Percentiles rank a stretch among this genome's conserved stretches.
Evolutionary conservation across 2,329 filamentous ascomycete genomes (phyloP).

Genomic region (Pestalotiopsis fici): DNA sequence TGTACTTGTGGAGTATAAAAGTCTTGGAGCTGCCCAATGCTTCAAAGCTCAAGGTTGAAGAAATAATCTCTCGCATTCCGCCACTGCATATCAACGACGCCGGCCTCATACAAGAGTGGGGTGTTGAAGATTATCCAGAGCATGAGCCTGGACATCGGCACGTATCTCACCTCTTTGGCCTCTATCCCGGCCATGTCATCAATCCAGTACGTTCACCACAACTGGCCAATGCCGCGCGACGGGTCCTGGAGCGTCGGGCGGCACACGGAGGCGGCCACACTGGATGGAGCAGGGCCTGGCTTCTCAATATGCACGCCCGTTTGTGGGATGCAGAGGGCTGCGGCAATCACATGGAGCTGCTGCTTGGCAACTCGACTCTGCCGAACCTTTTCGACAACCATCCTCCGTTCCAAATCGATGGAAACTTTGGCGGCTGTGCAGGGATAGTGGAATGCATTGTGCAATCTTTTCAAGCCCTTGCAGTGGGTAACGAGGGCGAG

Average conservation of each 20-base stretch:
- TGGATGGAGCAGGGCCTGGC: slow-evolving; percentile 53
- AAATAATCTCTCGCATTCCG: slow-evolving; percentile 18
- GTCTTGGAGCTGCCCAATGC: slow-evolving; percentile 20
- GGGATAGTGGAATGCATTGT: slow-evolving; percentile 45
- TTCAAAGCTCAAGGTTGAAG: slow-evolving; percentile 29
- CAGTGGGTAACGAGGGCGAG: not conserved
- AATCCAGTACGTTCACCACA: slow-evolving; percentile 21
- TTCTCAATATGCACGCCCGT: slow-evolving; percentile 49
- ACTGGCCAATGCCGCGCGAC: slow-evolving; percentile 25
- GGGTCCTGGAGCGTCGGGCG: slow-evolving; percentile 27
- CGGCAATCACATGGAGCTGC: slow-evolving; percentile 4
- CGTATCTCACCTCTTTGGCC: slow-evolving; percentile 49
- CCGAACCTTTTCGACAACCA: slow-evolving; percentile 46
- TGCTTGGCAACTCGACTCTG: slow-evolving; percentile 38
- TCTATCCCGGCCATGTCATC: slow-evolving; percentile 45
- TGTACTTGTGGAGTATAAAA: slow-evolving; percentile 24
- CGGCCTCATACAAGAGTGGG: slow-evolving; percentile 40
- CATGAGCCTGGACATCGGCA: slow-evolving; percentile 51
- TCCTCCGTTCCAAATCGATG: slow-evolving; percentile 51
- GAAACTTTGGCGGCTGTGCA: slow-evolving; percentile 49
- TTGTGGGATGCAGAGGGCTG: slow-evolving; percentile 27
- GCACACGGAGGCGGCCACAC: slow-evolving; percentile 44
- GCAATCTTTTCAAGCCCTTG: slow-evolving; percentile 33
- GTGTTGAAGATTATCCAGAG: slow-evolving; percentile 33
- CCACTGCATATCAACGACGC: slow-evolving; percentile 31